phyloP scores from a whole-genome alignment of 2,329 filamentous ascomycete genomes.

The Cercospora zeae-maydis region DNA sequence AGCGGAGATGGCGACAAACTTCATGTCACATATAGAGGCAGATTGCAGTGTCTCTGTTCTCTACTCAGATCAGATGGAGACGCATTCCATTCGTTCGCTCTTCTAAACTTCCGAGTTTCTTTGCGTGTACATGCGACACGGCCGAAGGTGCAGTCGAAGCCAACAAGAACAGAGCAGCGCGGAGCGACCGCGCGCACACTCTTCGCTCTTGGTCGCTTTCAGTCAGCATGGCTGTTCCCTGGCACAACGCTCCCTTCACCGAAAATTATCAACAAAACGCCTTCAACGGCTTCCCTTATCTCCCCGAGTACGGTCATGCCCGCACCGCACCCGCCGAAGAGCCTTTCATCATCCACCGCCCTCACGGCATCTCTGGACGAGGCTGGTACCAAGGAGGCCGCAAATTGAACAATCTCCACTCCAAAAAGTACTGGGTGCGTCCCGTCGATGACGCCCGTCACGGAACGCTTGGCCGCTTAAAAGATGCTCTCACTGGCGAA shows the following conservation, averaged over 20 bases:
- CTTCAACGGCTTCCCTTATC: conserved; percentile 27
- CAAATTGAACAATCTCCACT: conserved; percentile 30
- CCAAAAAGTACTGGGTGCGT: conserved; percentile 45
- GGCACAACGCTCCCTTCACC: conserved; percentile 19
- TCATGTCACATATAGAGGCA: neutral
- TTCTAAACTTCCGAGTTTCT: neutral
- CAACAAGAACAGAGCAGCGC: neutral
- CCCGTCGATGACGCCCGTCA: conserved; percentile 43
- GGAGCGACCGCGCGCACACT: no score
- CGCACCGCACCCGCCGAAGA: conserved; percentile 29
- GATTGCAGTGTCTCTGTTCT: neutral
- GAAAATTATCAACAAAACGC: conserved; percentile 24
- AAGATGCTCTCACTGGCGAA: conserved; percentile 41
- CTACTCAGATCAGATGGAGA: neutral
- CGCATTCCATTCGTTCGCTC: neutral
- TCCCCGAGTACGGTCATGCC: conserved; percentile 26
- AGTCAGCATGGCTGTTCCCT: conserved; percentile 18
- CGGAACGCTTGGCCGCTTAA: conserved; percentile 39
- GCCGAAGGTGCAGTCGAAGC: neutral
- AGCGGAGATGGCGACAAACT: neutral
- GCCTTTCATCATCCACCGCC: conserved; percentile 28
- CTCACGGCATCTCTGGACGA: conserved; percentile 5
- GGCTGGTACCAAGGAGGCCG: conserved; percentile 30
- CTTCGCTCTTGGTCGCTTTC: neutral
- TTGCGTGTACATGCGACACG: neutral